These are phyloP conservation scores for Sclerotinia glacialis DNA, from an alignment of 2,329 filamentous ascomycete genomes.

Conservation along the genomic window DNA sequence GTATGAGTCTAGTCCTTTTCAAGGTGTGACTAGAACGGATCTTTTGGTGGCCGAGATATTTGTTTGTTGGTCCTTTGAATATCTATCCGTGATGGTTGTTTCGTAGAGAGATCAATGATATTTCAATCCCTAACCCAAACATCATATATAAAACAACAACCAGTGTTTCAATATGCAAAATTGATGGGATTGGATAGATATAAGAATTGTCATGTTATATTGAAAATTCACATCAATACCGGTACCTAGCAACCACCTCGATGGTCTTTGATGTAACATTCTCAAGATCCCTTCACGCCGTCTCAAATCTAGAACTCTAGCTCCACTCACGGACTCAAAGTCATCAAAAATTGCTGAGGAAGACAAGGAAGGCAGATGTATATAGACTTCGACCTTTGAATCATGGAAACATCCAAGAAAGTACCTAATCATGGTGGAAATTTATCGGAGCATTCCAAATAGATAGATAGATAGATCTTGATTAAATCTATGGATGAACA, in stretches of 20 bases:
- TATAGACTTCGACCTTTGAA: neutral
- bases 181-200: no score
- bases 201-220: no score
- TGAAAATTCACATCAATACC: no score
- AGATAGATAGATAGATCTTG: no score
- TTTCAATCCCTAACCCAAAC: no score
- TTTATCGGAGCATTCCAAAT: neutral
- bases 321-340: neutral
- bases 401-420: neutral
- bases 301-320: neutral
- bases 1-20: neutral
- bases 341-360: neutral
- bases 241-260: no score
- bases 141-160: no score
- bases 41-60: neutral
- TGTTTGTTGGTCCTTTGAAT: neutral
- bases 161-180: no score
- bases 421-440: neutral
- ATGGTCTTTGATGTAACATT: neutral
- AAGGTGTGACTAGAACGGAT: neutral
- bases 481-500: no score
- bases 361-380: neutral
- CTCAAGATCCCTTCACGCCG: neutral
- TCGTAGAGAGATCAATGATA: no score
- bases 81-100: neutral